phyloP scores from a whole-genome alignment of 306 rosid genomes.

The Gleditsia sinensis region DNA sequence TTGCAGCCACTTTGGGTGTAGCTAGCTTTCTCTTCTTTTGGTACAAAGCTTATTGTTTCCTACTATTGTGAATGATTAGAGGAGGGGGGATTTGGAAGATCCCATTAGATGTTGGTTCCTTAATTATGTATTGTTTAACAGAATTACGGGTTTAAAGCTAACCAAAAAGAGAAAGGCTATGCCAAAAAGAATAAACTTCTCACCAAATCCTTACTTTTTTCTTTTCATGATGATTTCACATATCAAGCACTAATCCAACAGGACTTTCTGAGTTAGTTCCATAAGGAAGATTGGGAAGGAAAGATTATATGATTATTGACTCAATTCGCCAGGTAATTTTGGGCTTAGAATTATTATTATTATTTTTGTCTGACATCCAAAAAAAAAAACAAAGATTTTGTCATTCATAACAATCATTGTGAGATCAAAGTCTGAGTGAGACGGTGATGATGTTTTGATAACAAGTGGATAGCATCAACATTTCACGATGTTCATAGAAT shows the following conservation, averaged over 20 bases:
- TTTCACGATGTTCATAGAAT: too few relatives aligned
- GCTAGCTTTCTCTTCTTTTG: conserved; percentile 64
- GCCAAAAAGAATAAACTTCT: too few relatives aligned
- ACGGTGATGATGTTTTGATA: conserved; percentile 27
- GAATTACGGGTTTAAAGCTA: conserved; percentile 19
- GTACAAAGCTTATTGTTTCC: conserved; percentile 42
- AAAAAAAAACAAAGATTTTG: background rate
- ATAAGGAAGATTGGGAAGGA: background rate
- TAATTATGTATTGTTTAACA: conserved; percentile 27
- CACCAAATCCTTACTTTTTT: too few relatives aligned
- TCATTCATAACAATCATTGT: conserved; percentile 37
- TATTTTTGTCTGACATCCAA: background rate
- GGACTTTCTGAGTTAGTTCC: too few relatives aligned
- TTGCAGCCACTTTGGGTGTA: conserved; percentile 25
- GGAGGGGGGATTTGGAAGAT: conserved; percentile 44
- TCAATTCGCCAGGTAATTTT: conserved; percentile 12
- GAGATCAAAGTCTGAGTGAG: conserved; percentile 23
- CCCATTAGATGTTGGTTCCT: conserved; percentile 41
- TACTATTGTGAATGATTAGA: conserved; percentile 49
- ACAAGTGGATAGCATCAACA: too few relatives aligned
- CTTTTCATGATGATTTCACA: too few relatives aligned
- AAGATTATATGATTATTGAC: conserved; percentile 18
- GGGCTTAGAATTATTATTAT: background rate
- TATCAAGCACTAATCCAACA: too few relatives aligned
- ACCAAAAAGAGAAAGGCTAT: too few relatives aligned